A percentile compares a stretch with the other conserved stretches of the same genome.
Conservation (phyloP, 176 grass and related monocot genomes). For the Zea mays region DNA sequence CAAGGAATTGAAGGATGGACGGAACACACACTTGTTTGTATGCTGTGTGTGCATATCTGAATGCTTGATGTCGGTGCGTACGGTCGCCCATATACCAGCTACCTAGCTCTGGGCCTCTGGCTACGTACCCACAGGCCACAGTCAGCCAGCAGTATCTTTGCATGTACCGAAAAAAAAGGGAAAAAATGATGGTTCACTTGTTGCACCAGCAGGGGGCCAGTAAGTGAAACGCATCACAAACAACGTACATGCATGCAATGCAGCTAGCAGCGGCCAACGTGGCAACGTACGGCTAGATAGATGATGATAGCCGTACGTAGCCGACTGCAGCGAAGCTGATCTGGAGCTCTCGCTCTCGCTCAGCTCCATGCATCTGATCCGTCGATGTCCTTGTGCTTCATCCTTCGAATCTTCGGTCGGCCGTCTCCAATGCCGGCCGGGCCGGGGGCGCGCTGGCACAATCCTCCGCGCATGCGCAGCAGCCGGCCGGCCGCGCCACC, state of each 20-base stretch:
- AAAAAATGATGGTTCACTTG: conserved; percentile 27
- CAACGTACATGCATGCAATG: conserved; percentile 22
- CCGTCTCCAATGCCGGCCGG: conserved; percentile 20
- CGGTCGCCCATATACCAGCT: neutral
- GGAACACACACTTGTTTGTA: neutral
- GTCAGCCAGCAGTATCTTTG: conserved; percentile 26
- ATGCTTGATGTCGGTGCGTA: neutral
- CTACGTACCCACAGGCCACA: neutral
- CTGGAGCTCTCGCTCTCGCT: neutral
- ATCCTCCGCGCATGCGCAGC: conserved; percentile 23
- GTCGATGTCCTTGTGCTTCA: no score
- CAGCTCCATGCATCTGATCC: neutral
- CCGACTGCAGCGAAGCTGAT: neutral
- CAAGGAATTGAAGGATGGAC: no score
- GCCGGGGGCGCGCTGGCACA: conserved; percentile 13
- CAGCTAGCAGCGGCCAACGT: neutral
- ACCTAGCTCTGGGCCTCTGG: neutral
- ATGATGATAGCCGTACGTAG: no score
- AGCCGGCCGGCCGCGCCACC: neutral
- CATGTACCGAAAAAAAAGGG: conserved; percentile 9
- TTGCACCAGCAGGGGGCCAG: neutral
- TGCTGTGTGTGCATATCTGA: neutral
- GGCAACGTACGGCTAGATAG: neutral
- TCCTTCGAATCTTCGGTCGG: neutral
- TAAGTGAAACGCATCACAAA: conserved; percentile 37